Base-by-base conservation (phyloP, 257 asterid species). In the Gynochthodes officinalis region DNA sequence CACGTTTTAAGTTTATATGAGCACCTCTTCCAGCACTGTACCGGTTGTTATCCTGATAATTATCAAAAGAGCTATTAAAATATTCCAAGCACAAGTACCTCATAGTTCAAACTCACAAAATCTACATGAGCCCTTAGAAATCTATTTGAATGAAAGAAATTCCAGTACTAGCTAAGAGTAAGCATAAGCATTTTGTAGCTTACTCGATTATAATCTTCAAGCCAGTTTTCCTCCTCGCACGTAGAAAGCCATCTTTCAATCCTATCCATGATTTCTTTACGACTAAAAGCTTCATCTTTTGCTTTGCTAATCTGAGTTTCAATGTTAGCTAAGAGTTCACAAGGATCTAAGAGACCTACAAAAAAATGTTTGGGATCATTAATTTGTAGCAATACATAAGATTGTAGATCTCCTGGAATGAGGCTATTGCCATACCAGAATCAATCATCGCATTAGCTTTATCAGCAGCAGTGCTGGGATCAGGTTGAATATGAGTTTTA, bases 151-250 rank as follows among this genome's bases (percentile, higher is more conserved):
- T 30, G 19, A 67, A 32, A 30, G 57, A 67, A 46, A 35, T 62
- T 1, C 2, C 66, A 32, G 16, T 67, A 5, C 7, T 14, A 27
- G 39, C 43, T 59, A 58, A 58, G 42, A 7, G 23, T 2, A 54
- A 25, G 23, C 64, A 46, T 52, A 32, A 57, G 53, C 7, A 71
- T 30, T 67, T 74, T 57, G 60, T 63, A 74, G 82, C 90, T 83
- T 83, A 91, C 98, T 52, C 71, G 89, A 78, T 82, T 88, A 83
- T 91, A 94, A 67, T 87, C 90, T 81, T 89, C 90, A 60, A 94
- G 97, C 98, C 98, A 94, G 74, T 87, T 94, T 78, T 94, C 98
- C 83, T 94, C 98, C 42, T 89, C 95, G 65, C 97, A 94, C n/a
- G 96, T 94, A 75, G 89, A 81, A 80, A 94, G 97, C 99, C 99